Evolutionary conservation across 768 basidiomycete species (phyloP).

Genomic region (Lactarius indigo): DNA sequence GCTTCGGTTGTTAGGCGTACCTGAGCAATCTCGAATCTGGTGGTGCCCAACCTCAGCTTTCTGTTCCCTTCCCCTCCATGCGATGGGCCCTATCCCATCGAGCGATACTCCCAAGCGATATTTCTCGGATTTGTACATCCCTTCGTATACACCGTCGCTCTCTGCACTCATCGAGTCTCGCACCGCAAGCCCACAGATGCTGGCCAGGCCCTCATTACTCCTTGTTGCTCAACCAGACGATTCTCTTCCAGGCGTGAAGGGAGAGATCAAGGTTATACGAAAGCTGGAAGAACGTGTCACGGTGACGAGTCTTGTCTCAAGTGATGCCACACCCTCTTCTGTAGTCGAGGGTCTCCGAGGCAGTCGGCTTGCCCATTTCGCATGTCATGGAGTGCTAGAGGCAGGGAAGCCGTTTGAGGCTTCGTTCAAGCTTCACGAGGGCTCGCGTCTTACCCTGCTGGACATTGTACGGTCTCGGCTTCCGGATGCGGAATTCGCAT

Average conservation of each 20-base stretch:
- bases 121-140: conserved; percentile 10
- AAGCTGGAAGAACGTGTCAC: background rate
- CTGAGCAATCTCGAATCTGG: background rate
- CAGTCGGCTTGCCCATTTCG: conserved; percentile 2
- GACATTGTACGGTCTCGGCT: background rate
- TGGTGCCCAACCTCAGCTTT: background rate
- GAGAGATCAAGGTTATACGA: background rate
- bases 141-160: background rate
- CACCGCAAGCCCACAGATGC: background rate
- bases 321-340: background rate
- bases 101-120: background rate
- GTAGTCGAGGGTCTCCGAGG: background rate
- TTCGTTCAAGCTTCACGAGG: background rate
- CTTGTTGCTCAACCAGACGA: conserved; percentile 5
- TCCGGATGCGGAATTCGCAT: conserved; percentile 6
- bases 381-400: conserved; percentile 8
- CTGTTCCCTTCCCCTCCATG: conserved; percentile 21
- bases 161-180: background rate
- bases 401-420: background rate
- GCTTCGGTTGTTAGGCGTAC: background rate
- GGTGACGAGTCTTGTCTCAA: background rate
- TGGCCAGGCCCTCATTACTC: background rate
- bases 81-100: conserved; percentile 17
- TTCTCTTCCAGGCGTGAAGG: background rate
- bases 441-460: background rate